phyloP scores from a whole-genome alignment of 805 yeast genomes.

The Kockiozyma suomiensis region DNA sequence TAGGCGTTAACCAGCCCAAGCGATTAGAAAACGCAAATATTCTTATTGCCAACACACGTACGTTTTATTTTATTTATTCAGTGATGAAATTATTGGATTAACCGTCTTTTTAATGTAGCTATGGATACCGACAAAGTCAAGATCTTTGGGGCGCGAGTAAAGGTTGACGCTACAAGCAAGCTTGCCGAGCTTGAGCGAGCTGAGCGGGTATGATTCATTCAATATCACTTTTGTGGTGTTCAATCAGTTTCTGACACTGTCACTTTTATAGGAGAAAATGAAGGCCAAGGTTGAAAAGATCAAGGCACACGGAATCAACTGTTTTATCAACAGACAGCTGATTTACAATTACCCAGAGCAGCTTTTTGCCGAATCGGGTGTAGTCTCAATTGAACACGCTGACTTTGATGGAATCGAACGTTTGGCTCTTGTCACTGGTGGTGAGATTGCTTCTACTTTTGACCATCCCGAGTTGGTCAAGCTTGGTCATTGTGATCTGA shows the following conservation, averaged over 20 bases:
- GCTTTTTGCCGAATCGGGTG: constrained; percentile 80
- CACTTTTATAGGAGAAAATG: constrained; percentile 78
- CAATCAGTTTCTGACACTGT: too few species aligned
- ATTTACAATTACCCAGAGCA: constrained; percentile 99
- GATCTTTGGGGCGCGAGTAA: constrained; percentile 95
- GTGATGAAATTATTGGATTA: background rate
- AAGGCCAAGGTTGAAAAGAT: constrained; percentile 84
- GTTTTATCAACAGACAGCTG: constrained; percentile 93
- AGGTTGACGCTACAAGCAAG: constrained; percentile 92
- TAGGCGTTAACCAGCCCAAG: constrained; percentile 94
- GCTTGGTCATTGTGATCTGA: constrained; percentile 82
- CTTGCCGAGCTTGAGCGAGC: constrained; percentile 93
- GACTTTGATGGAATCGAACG: constrained; percentile 98
- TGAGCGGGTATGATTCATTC: constrained; percentile 53
- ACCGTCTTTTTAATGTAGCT: background rate
- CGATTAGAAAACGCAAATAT: constrained; percentile 79
- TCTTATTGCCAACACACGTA: constrained; percentile 89
- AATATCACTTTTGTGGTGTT: too few species aligned
- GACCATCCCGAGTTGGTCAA: constrained; percentile 86
- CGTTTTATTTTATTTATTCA: constrained; percentile 29
- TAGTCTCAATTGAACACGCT: constrained; percentile 95
- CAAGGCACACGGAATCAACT: constrained; percentile 80
- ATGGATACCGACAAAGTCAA: constrained; percentile 97
- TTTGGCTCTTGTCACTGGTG: constrained; percentile 94
- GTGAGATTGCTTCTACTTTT: constrained; percentile 95